Base-by-base conservation (phyloP, 2,329 filamentous ascomycete genomes). In the Colletotrichum sp. region DNA sequence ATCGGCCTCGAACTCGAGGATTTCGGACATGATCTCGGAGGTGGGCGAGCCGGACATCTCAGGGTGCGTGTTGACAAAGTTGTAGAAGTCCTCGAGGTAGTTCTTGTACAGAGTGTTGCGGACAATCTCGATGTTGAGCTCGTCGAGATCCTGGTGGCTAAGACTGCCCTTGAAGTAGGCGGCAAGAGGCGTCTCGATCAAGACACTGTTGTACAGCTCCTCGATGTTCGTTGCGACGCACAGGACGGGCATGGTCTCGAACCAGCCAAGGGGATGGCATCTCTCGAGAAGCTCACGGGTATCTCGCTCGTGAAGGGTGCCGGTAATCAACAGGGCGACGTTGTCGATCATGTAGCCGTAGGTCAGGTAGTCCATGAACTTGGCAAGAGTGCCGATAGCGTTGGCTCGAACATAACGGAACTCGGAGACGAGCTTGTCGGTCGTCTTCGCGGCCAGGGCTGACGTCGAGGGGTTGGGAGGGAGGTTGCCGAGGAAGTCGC, bases 321-420 rank as follows among this genome's bases (percentile, higher is more conserved):
- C 97, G 26, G 97, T 99, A 86, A 99, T 99, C 82, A 99, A 92
- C 55, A 99, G 93, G 52, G 98, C 97, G 69, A 99, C 96, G 82
- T 99, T 99, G 88, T 99, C 97, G 86, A 99, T 99, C 97, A 99
- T 99, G 90, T 99, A 99, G 78, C 96, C 96, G 85, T 99, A 99
- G 2, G 97, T 99, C 77, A 99, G 89, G 86, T 98, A 99, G 86
- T 99, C 96, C 92, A 99, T 96, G 86, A 99, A 99, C 84, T 95
- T 96, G 78, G 96, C 94, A 49, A 98, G 92, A 1, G 96, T 95
- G 18, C 97, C 97, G 3, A 95, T 95, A 32, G 96, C 95, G 83
- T 99, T 98, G 78, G 96, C 96, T 80, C 98, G 95, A 62, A 99
- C 91, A 85, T 99, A 99, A 83, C 96, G 94, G 86, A 99, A 99